A percentile compares a stretch with the other conserved stretches of the same genome.
These are phyloP conservation scores for Xylaria scruposa DNA, from an alignment of 495 filamentous ascomycete species.

Conservation along the genomic window DNA sequence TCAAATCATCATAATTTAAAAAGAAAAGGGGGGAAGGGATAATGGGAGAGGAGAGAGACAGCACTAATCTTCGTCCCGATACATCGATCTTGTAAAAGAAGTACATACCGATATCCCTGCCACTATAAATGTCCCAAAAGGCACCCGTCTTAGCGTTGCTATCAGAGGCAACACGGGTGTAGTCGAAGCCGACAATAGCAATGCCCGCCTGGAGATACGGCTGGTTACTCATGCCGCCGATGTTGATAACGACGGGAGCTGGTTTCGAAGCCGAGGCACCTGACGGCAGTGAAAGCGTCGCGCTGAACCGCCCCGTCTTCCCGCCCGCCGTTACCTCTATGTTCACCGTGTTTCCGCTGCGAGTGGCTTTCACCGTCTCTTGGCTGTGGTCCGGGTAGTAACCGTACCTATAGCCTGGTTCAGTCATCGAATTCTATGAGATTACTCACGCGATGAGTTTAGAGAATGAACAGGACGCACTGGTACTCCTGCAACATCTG, in stretches of 20 bases:
- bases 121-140: constrained; percentile 60
- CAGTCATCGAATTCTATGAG: not conserved
- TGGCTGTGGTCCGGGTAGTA: constrained; percentile 60
- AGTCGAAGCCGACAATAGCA: constrained; percentile 59
- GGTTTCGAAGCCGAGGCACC: constrained; percentile 33
- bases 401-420: constrained; percentile 49
- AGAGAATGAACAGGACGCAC: constrained; percentile 24
- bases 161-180: constrained; percentile 56
- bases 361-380: constrained; percentile 59
- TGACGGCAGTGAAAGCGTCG: constrained; percentile 51
- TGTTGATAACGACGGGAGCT: constrained; percentile 60
- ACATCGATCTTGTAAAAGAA: constrained; percentile 10
- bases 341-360: constrained; percentile 55
- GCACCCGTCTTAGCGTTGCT: constrained; percentile 59
- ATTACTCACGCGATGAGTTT: not conserved
- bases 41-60: too few relatives aligned
- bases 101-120: constrained; percentile 54
- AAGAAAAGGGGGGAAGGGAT: too few relatives aligned
- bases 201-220: constrained; percentile 57
- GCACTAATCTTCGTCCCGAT: not conserved
- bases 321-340: constrained; percentile 54
- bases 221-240: constrained; percentile 61
- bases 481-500: constrained; percentile 61
- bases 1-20: too few relatives aligned
- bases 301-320: constrained; percentile 54